Evolutionary conservation across 495 filamentous ascomycete genomes (phyloP), one percentile per base, ranked within the genome.

Genomic region (Aspergillus asperescens): DNA sequence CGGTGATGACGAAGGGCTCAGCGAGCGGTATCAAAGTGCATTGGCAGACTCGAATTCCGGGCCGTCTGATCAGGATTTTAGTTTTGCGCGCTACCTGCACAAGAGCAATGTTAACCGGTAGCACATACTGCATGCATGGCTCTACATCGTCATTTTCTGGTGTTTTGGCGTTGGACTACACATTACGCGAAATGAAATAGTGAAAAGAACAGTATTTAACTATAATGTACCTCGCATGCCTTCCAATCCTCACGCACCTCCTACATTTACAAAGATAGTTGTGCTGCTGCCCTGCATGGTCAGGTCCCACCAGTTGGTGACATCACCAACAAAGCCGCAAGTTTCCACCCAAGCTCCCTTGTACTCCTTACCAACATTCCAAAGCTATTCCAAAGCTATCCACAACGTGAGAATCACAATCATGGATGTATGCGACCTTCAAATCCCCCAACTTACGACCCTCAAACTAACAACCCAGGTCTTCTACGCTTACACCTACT

Each of bases 401-500:
- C 15, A 22, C 24, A 18, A n/a, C 25, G 13, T 15, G 12, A 9
- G 12, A 46, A 32, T 9, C n/a, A 10, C 43, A 24, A 54, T 32
- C 24, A 54, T 54, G 51, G 51, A 54, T 54, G 51, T 54, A 54
- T 42, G 37, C n/a, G 6, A 19, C 16, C 23, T 10, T 28, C n/a
- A n/a, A 15, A 16, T 38, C 15, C 2, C 7, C 35, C 23, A 4
- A 16, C 9, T 20, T 24, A 20, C 19, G 12, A 27, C 16, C 3
- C 7, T 7, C 12, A 3, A 51, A 28, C 46, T 55, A 42, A 59
- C 40, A 2, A 12, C 12, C 7, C 49, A 88, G 82, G 81, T 82
- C 54, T 82, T 86, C 63, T 79, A 83, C 56, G 61, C 69, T 15
- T 89, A 88, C 70, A 82, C 76, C 45, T 84, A 84, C 64, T 74